Base-by-base conservation (phyloP, 176 grass and related monocot genomes). In the Cymbopogon citratus region DNA sequence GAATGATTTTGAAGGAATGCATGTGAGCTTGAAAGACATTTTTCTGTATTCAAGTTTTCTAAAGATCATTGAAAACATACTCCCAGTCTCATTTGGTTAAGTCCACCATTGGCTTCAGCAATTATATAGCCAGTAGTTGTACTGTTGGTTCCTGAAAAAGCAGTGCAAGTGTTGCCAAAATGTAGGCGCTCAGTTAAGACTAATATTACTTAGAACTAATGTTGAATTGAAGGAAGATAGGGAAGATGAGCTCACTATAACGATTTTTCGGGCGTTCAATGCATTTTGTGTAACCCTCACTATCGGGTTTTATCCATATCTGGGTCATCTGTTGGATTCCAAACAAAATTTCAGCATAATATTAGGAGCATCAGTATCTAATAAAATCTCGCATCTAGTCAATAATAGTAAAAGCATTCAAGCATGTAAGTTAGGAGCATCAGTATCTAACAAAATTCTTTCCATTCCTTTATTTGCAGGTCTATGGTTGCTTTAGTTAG, bases 21-120 rank as follows among this genome's bases (percentile, higher is more conserved):
- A 76, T 62, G 33, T 71, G 12, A 70, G 14, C 33, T 11, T 11
- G 80, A 66, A 76, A 84, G 40, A 35, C 19, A 76, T 71, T 72
- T 63, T 70, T 59, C 66, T 60, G 52, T 39, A 21, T 69, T 83
- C 70, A 6, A 13, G 43, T 40, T 74, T 48, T 51, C 12, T 26
- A 0, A 0, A 70, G 14, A 56, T 9, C 61, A 46, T 14, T 16
- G 44, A 36, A 5, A 68, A 91, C 91, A 4, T 85, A 97, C 94
- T 69, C 94, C 91, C 91, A 97, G 76, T 79, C 88, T 86, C 91
- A 93, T 97, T 63, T 97, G 94, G 73, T 97, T 97, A 60, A 97
- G 28, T 48, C 94, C 94, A 84, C 94, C 94, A 61, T 97, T 97
- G 29, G 94, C 77, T 69, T 93, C 19, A 41, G 87, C 86, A 27